Conservation (phyloP, 805 yeast species). For the Kluyveromyces nonfermentans region DNA sequence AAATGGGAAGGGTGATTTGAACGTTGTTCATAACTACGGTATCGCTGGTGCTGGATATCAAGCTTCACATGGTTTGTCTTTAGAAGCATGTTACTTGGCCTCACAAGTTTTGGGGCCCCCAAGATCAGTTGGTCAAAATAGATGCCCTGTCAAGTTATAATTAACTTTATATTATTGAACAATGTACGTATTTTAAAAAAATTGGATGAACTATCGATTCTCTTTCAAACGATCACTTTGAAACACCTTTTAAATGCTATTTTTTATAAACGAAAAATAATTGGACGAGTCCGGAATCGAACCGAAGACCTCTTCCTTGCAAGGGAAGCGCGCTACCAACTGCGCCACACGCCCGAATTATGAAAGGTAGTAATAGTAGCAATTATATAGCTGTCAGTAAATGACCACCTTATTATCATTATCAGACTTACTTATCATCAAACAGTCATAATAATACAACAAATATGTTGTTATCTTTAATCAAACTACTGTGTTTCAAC, state of each 20-base stretch:
- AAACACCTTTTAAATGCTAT: no score
- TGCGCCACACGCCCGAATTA: conserved; percentile 59
- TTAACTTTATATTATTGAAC: no score
- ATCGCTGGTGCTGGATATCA: conserved; percentile 76
- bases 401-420: no score
- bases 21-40: conserved; percentile 55
- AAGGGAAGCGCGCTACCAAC: conserved; percentile 73
- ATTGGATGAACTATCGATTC: no score
- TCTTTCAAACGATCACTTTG: no score
- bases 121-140: neutral
- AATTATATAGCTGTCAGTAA: no score
- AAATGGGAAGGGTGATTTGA: conserved; percentile 8
- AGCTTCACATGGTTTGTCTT: conserved; percentile 56
- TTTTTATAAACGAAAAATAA: no score
- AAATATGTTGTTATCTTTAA: no score
- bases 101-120: conserved; percentile 16
- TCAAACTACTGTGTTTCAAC: no score
- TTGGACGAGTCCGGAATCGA: conserved; percentile 74
- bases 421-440: no score
- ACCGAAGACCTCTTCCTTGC: conserved; percentile 72
- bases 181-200: neutral
- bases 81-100: conserved; percentile 33
- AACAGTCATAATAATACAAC: no score
- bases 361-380: no score
- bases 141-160: neutral